Base-by-base conservation (phyloP, 179 eudicot species). In the Silene coronaria region DNA sequence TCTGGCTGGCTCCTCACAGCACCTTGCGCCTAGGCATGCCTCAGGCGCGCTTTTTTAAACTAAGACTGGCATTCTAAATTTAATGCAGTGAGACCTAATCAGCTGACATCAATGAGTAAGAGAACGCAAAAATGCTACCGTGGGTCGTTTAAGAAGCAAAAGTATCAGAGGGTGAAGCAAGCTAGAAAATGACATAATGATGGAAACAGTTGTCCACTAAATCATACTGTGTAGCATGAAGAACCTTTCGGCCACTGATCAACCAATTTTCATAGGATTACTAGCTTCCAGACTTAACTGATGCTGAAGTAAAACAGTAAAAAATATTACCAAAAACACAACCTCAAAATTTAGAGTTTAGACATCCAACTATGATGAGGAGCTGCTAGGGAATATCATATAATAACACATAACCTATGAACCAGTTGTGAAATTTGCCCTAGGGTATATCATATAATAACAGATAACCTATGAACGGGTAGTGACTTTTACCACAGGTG, bases 401-500 rank as follows among this genome's bases (percentile, higher is more conserved):
- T 28, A 22, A 42, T 38, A 45, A 28, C 22, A 11, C 12, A 27
- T 42, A 46, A 28, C 17, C n/a, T 17, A 27, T 67, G 74, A 57
- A 60, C 69, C 23, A 55, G 48, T 23, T 24, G 46, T 23, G 60
- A 71, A 27, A 79, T 46, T 61, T 34, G 10, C 38, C 13, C 65
- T 3, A 42, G 23, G 30, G 12, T 38, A 38, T 38, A 38, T 38
- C 12, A 38, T 38, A 38, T 38, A 38, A 38, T 38, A 46, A 28
- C 22, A 16, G 13, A 27, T 28, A 46, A 22, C 22, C n/a, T 17
- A 27, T 67, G 71, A 57, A 67, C 70, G 32, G 63, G 51, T 23
- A 34, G 34, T 23, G 53, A 67, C 22, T 76, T 46, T 67, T 36
- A 10, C 38, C 14, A 70, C 3, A 42, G 28, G 32, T 90, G 74